Percentiles rank a stretch among this genome's conserved stretches.
Conservation (phyloP, 176 grass and related monocot species). For the Triticum monococcum region DNA sequence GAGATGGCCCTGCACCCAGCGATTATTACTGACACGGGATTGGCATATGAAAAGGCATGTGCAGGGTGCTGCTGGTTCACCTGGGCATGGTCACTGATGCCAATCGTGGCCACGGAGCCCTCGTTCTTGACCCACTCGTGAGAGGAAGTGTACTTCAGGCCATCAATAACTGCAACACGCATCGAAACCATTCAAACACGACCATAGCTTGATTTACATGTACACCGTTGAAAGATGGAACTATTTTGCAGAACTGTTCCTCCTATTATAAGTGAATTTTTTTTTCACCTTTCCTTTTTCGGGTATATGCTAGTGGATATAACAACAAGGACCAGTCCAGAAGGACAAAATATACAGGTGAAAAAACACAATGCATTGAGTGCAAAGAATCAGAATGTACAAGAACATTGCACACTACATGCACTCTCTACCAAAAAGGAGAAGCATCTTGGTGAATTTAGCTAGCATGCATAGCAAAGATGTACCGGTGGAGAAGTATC, state of each 20-base stretch:
- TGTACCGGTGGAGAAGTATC: slow-evolving; percentile 68
- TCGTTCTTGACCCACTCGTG: slow-evolving; percentile 79
- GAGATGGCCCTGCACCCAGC: slow-evolving; percentile 57
- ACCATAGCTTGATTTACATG: neutral
- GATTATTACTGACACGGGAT: neutral
- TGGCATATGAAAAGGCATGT: neutral
- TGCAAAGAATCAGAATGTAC: slow-evolving; percentile 9
- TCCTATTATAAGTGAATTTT: neutral
- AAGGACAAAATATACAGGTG: neutral
- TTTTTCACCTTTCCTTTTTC: neutral
- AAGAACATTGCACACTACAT: neutral
- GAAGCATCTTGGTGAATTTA: slow-evolving; percentile 14
- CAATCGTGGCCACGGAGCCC: slow-evolving; percentile 68
- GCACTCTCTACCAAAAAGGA: slow-evolving; percentile 1
- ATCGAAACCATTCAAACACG: slow-evolving; percentile 9
- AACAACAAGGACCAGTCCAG: neutral
- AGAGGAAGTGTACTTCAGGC: slow-evolving; percentile 57
- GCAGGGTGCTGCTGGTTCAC: slow-evolving; percentile 1
- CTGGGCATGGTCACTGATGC: slow-evolving; percentile 97
- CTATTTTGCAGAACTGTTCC: too few relatives aligned
- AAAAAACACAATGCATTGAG: neutral
- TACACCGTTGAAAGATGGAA: too few relatives aligned
- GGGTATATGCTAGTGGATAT: too few relatives aligned
- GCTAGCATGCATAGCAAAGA: neutral
- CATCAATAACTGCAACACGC: slow-evolving; percentile 49